Evolutionary conservation across 805 yeast genomes (phyloP), one percentile per base, ranked within the genome.

Genomic region (Cyberlindnera meyerae): DNA sequence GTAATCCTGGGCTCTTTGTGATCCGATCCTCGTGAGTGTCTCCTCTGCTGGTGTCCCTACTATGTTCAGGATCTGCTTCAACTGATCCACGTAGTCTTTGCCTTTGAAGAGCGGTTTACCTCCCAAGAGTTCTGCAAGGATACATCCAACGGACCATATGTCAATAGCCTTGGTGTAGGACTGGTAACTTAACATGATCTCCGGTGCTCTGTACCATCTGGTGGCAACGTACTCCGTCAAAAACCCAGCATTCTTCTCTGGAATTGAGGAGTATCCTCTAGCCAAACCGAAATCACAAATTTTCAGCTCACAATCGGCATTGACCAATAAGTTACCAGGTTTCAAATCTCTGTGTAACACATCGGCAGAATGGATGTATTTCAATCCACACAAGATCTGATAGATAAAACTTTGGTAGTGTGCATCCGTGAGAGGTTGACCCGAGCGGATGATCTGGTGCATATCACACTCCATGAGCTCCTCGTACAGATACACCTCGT

Each of bases 121-220:
- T 3, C 95, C 95, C 14, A 93, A 64, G 44, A 93, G 71, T 58
- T 93, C 98, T 1, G 97, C 98, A 37, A 93, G 65, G 40, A 93
- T 89, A 64, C 98, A 93, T 3, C 98, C 98, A 15, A 93, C 95
- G 0, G 97, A 87, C 98, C 98, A 93, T 39, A 93, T 74, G 60
- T 93, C 98, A 42, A 93, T 90, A 17, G 98, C 96, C 63, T 87
- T 89, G 6, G 97, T 85, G 61, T 90, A 90, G 41, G 89, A 86
- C 59, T 93, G 95, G 66, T 85, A 87, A 46, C 94, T 82, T 37
- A 93, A 70, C 88, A 93, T 90, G 61, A 93, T 88, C 57, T 93
- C 98, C 0, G 98, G 98, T 4, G 98, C 98, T 49, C 98, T 71
- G 62, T 93, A 93, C 98, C 98, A 93, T 58, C 98, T 73, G 1